phyloP scores from a whole-genome alignment of 225 moss, liverwort and hornwort genomes.

The Thuidium tamariscinum region DNA sequence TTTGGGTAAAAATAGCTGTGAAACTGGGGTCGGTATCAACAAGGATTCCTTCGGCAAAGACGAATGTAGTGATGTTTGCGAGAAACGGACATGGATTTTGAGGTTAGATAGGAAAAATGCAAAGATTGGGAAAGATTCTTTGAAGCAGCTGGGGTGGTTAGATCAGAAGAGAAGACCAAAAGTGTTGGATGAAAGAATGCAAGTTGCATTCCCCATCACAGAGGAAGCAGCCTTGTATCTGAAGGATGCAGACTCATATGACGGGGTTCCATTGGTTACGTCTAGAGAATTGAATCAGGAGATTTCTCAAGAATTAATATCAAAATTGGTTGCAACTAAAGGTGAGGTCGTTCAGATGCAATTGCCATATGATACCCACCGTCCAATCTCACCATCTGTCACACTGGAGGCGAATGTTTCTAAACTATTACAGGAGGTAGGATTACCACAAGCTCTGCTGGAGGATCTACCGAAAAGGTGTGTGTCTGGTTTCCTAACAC shows the following conservation, averaged over 20 bases:
- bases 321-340: constrained; percentile 28
- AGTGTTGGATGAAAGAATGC: constrained; percentile 27
- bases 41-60: not conserved
- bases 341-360: constrained; percentile 51
- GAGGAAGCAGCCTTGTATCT: constrained; percentile 32
- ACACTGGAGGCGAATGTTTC: constrained; percentile 28
- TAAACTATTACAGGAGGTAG: constrained; percentile 29
- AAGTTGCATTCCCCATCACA: constrained; percentile 67
- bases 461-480: constrained; percentile 75
- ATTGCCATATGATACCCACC: constrained; percentile 20
- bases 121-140: constrained; percentile 64
- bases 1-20: not conserved
- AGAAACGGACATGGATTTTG: constrained; percentile 18
- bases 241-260: not conserved
- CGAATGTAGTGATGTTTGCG: not conserved
- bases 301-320: not conserved
- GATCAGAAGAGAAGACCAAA: constrained; percentile 44
- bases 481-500: not conserved
- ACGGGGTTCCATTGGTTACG: not conserved
- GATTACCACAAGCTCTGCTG: constrained; percentile 31
- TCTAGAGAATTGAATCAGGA: not conserved
- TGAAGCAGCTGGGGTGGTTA: constrained; percentile 73
- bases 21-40: not conserved
- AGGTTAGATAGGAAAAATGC: constrained; percentile 37
- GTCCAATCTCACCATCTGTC: constrained; percentile 35